Evolutionary conservation across 345 rosid genomes (phyloP), one percentile per base, ranked within the genome.

Genomic region (Mercurialis annua): DNA sequence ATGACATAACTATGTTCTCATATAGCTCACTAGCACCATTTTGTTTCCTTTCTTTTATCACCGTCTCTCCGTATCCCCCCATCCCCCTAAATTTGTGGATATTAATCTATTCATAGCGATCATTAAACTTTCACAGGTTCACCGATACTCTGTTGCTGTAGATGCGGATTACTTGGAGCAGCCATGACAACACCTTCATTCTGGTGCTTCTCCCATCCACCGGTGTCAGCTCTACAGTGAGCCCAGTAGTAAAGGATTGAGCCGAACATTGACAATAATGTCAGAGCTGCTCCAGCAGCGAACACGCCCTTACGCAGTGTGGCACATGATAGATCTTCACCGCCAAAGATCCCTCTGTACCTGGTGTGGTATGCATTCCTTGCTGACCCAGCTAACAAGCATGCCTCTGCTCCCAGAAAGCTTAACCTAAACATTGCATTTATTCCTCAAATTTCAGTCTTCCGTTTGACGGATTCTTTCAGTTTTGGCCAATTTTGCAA

Each of bases 371-470:
- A 89, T 11, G 90, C 89, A 60, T 93, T 93, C 78, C 73, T 75
- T 0, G 84, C 98, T 38, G 97, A 93, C 55, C 98, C 98, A 23
- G 92, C 98, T 67, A 90, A 69, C 66, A 93, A 83, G 80, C 97
- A 93, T 46, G 95, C 96, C 75, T 90, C 98, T 3, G 97, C 98
- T 62, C 90, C 98, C 76, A 93, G 27, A 78, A 93, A 89, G 81
- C 87, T 87, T 73, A 89, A 61, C 98, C 98, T 90, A 65, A 11
- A 66, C 15, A 62, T 26, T 62, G 43, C 31, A 64, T 66, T 64
- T 66, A 56, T 64, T 29, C 16, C 26, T 55, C 66, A 52, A 49
- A 21, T 17, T 40, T 43, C 29, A 18, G 31, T 14, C 10, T n/a
- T n/a, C n/a, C n/a, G n/a, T n/a, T n/a, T n/a, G n/a, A n/a, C n/a